Base-by-base conservation (phyloP, 352 stramenopile species). In the Thalassiosira mediterranea region DNA sequence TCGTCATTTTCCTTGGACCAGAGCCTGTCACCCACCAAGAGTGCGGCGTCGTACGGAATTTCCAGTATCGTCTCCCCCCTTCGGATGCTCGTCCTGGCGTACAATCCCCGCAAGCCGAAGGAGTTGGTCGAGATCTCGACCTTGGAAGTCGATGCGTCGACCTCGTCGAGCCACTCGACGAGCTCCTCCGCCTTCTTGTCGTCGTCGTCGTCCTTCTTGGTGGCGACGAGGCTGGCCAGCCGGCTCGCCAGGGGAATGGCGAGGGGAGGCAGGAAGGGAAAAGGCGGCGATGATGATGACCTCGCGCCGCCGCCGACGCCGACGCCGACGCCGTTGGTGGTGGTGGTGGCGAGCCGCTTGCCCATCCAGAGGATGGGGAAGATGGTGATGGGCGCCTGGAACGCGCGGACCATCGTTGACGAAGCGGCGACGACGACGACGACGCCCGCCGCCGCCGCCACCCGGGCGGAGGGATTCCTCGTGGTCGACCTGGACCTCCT, bases 11-110 rank as follows among this genome's bases (percentile, higher is more conserved):
- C 31, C 21, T 25, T 32, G 25, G 34, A 34, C 23, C 25, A 23
- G 31, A 72, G 53, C 0, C 51, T 48, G 51, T 83, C 63, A 13
- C 76, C 68, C 28, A 79, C 7, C 11, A 70, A n/a, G 40, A 83
- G 32, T 0, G 75, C 68, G 21, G 63, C 53, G n/a, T 62, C 28
- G 60, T 73, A 83, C 1, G 75, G 75, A 17, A 83, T 38, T 15
- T 74, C 63, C 17, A 72, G 56, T 53, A 83, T 76, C 21, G 76
- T 73, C 37, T 79, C 63, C 48, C 63, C 63, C 15, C 26, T 3
- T 21, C 13, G n/a, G 59, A 79, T 63, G 23, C 64, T 28, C 28
- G 26, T 42, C n/a, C 49, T 72, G 21, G 75, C 69, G 52, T 57
- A 79, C 0, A 83, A 32, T 42, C 75, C 75, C 40, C 75, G 46